These are phyloP conservation scores for Rubroboletus satanas DNA, from an alignment of 768 basidiomycete species.

Conservation along the genomic window DNA sequence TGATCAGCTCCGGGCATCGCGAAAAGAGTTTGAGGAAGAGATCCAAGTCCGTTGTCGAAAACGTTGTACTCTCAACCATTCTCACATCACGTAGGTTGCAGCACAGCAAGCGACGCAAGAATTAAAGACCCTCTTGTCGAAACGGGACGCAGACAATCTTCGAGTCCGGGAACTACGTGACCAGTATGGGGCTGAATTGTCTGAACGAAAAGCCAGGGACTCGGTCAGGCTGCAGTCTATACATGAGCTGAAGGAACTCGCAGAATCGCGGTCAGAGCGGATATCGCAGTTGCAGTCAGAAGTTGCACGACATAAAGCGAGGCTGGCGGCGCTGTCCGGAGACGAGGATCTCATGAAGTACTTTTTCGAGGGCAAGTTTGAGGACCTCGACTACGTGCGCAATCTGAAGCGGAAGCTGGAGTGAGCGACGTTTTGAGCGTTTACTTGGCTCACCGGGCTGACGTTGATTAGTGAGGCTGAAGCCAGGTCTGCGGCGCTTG, in stretches of 20 bases:
- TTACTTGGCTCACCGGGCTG: constrained; percentile 2
- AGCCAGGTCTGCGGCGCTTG: constrained; percentile 45
- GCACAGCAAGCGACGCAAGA: constrained; percentile 58
- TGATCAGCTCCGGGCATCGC: constrained; percentile 34
- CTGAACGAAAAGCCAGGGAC: constrained; percentile 67
- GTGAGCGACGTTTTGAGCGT: constrained; percentile 37
- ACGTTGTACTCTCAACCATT: constrained; percentile 6
- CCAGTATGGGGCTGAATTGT: constrained; percentile 57
- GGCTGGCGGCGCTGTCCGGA: constrained; percentile 69
- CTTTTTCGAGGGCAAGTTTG: constrained; percentile 54
- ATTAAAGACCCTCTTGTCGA: constrained; percentile 52
- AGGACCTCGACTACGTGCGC: constrained; percentile 49
- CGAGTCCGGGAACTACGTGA: constrained; percentile 74
- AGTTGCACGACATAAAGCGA: constrained; percentile 64
- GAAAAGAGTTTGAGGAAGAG: constrained; percentile 47
- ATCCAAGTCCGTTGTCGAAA: constrained; percentile 37
- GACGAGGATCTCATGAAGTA: constrained; percentile 72
- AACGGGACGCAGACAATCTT: constrained; percentile 62
- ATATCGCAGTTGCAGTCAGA: constrained; percentile 71
- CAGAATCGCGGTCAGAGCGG: constrained; percentile 69
- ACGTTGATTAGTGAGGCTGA: constrained; percentile 48
- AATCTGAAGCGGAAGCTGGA: constrained; percentile 50
- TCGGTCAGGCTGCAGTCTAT: constrained; percentile 51
- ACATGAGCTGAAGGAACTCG: constrained; percentile 62
- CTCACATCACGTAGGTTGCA: constrained; percentile 31